Percentiles rank a stretch among this genome's conserved stretches.
Conservation (phyloP, 2,329 filamentous ascomycete species). For the Stagonosporopsis vannaccii region DNA sequence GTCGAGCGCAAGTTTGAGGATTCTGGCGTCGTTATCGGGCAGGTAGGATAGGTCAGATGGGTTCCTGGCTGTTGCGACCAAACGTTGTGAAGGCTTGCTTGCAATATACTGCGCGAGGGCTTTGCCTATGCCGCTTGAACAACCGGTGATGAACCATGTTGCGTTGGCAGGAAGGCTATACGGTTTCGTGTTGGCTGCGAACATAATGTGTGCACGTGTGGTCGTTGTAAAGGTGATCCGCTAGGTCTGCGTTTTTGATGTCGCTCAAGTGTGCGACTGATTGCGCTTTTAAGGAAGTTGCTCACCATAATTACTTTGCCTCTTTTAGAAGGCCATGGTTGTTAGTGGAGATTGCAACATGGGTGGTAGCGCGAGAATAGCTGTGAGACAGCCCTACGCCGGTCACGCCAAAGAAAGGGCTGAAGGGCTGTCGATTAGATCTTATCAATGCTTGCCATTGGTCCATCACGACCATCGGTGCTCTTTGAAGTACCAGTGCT, state of each 20-base stretch:
- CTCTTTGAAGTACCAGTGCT: constrained; percentile 1
- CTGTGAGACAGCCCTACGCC: not conserved
- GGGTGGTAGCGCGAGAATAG: not conserved
- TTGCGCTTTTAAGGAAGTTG: not conserved
- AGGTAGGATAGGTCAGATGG: constrained; percentile 52
- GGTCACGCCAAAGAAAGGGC: constrained; percentile 6
- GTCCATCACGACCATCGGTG: not conserved
- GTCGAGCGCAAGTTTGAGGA: constrained; percentile 58
- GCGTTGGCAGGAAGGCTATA: constrained; percentile 8
- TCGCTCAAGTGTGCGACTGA: not conserved
- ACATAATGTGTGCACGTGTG: not conserved
- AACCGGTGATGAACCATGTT: constrained; percentile 48
- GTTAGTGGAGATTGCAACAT: not conserved
- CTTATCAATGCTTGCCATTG: constrained; percentile 10
- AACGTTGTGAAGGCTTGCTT: constrained; percentile 48
- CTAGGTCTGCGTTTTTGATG: not conserved
- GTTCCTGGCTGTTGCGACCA: constrained; percentile 61
- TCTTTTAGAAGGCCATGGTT: not conserved
- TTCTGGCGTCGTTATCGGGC: constrained; percentile 42
- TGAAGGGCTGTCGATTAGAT: constrained; percentile 4
- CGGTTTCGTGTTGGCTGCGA: constrained; percentile 11
- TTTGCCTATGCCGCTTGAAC: constrained; percentile 58
- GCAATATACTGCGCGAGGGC: constrained; percentile 51
- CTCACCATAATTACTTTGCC: not conserved
- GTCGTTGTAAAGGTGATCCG: not conserved